Conservation (phyloP, 192 early-diverging fungal species). For the Gamsiella multidivaricata region DNA sequence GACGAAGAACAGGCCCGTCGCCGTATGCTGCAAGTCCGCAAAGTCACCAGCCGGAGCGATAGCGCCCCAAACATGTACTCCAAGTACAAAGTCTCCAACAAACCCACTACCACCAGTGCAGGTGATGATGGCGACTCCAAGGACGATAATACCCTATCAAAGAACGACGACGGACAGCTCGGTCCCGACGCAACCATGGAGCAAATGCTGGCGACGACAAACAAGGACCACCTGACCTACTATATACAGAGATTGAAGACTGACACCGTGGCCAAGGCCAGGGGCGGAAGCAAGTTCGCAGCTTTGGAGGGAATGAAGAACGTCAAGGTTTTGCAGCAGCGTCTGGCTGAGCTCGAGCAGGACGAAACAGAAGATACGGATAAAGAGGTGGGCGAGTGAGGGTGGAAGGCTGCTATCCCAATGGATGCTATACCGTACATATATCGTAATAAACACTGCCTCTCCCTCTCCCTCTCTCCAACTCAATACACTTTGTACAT, state of each 20-base stretch:
- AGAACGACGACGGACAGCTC: conserved; percentile 1
- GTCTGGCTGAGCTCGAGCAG: conserved; percentile 23
- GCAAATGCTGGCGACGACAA: conserved; percentile 27
- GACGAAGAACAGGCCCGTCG: conserved; percentile 34
- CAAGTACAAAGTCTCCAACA: conserved; percentile 42
- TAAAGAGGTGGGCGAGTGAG: too few species aligned
- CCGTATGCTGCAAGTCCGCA: conserved; percentile 9
- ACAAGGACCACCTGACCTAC: conserved; percentile 13
- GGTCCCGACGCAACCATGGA: conserved; percentile 36
- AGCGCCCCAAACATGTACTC: conserved; percentile 37
- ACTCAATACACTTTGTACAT: too few species aligned
- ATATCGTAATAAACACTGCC: too few species aligned
- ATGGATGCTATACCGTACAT: too few species aligned
- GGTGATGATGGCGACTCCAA: neutral
- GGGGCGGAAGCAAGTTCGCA: conserved; percentile 35
- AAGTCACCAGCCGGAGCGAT: conserved; percentile 27
- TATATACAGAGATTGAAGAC: conserved; percentile 50
- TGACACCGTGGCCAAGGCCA: conserved; percentile 46
- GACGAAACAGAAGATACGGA: too few species aligned
- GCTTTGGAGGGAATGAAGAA: conserved; percentile 50
- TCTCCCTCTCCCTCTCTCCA: too few species aligned
- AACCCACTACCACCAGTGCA: neutral
- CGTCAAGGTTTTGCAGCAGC: conserved; percentile 40
- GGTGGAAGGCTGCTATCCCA: too few species aligned
- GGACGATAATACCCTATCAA: conserved; percentile 1